These are phyloP conservation scores for Macrocybe gigantea DNA, from an alignment of 768 basidiomycete species.

Conservation along the genomic window DNA sequence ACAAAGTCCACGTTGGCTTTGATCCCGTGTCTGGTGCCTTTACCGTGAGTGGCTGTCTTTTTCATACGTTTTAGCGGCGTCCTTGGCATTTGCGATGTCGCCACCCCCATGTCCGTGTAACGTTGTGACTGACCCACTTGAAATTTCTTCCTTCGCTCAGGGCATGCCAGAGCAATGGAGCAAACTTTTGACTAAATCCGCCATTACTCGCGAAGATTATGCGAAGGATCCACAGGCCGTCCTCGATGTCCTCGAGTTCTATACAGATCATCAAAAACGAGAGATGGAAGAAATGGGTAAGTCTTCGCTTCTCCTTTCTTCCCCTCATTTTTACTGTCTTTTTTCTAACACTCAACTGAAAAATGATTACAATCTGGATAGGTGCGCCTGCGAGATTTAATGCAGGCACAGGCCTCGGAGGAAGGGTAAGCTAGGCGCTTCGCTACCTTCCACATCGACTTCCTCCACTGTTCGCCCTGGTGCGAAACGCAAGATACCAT, in stretches of 20 bases:
- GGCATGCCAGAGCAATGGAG: constrained; percentile 98
- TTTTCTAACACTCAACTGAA: constrained; percentile 6
- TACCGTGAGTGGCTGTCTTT: constrained; percentile 54
- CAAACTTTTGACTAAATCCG: constrained; percentile 92
- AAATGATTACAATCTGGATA: constrained; percentile 10
- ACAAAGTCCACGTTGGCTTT: constrained; percentile 97
- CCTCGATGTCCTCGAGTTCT: constrained; percentile 96
- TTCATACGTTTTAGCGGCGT: not conserved
- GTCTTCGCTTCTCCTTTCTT: constrained; percentile 17
- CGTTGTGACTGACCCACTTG: not conserved
- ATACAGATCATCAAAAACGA: constrained; percentile 96
- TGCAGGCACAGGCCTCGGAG: constrained; percentile 89
- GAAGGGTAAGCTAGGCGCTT: constrained; percentile 38
- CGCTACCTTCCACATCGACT: constrained; percentile 17
- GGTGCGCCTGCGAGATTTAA: constrained; percentile 77
- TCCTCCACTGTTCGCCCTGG: constrained; percentile 9
- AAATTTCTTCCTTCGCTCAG: constrained; percentile 28
- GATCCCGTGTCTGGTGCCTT: constrained; percentile 93
- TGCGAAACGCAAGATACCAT: constrained; percentile 34
- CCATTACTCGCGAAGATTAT: constrained; percentile 97
- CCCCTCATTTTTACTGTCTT: constrained; percentile 9
- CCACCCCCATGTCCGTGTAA: not conserved
- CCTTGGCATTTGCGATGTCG: constrained; percentile 1
- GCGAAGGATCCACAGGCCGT: constrained; percentile 97
- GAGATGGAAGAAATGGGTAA: constrained; percentile 61